A percentile compares a stretch with the other conserved stretches of the same genome.
Evolutionary conservation across 805 yeast species (phyloP).

Genomic region (Yueomyces sp.): DNA sequence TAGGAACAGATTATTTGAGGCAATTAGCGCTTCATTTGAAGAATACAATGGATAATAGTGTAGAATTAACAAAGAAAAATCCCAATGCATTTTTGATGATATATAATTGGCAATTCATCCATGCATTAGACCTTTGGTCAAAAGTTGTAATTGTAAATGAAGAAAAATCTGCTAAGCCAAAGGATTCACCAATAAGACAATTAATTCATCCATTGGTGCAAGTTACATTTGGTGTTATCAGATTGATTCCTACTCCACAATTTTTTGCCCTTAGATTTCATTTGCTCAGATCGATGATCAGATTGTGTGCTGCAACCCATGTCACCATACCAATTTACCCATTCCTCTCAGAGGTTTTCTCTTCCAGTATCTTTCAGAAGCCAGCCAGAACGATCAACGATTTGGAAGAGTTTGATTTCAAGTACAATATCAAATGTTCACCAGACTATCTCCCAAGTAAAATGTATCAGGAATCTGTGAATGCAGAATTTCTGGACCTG

Average conservation of each 20-base stretch:
- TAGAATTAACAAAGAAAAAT: conserved; percentile 19
- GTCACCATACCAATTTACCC: conserved; percentile 88
- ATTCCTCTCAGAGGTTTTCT: conserved; percentile 63
- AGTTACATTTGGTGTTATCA: conserved; percentile 81
- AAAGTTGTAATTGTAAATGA: conserved; percentile 55
- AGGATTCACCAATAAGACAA: conserved; percentile 55
- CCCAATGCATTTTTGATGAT: conserved; percentile 66
- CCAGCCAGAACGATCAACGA: conserved; percentile 17
- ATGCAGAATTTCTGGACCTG: conserved; percentile 73
- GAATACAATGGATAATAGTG: conserved; percentile 57
- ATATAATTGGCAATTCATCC: conserved; percentile 95
- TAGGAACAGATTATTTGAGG: conserved; percentile 85
- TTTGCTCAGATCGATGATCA: conserved; percentile 64
- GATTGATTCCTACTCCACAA: conserved; percentile 85
- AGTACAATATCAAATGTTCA: conserved; percentile 68
- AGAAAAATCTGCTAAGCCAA: conserved; percentile 19
- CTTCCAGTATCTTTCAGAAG: conserved; percentile 69
- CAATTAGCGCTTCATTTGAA: conserved; percentile 90
- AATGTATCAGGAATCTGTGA: conserved; percentile 73
- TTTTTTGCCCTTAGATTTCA: conserved; percentile 89
- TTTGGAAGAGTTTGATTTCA: conserved; percentile 77
- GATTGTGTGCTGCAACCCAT: conserved; percentile 75
- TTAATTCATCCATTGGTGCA: conserved; percentile 89
- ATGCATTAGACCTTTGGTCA: conserved; percentile 94
- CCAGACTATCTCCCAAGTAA: conserved; percentile 71